Base-by-base conservation (phyloP, 805 yeast genomes). In the Teunomyces cretensis region DNA sequence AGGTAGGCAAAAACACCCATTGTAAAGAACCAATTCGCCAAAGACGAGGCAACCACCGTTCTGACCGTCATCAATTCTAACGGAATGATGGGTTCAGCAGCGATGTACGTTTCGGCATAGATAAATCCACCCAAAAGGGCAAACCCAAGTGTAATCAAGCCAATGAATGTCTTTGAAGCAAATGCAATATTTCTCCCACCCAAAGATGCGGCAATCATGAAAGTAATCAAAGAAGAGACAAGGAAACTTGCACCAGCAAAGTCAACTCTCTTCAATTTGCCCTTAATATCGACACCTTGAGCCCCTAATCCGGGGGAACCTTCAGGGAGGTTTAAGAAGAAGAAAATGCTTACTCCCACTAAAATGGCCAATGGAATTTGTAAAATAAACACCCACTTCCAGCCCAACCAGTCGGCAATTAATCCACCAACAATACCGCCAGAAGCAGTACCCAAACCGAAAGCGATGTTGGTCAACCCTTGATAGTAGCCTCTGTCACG, bases 401-500 rank as follows among this genome's bases (percentile, higher is more conserved):
- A 82, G 30, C 87, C 86, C 44, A 72, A 68, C 30, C 49, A 49
- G 48, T 80, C 82, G 16, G 82, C 74, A 31, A 82, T 65, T 55
- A 80, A 60, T 2, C 90, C 90, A 9, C 76, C 76, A 17, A 72
- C 48, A 24, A 70, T 53, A 24, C 77, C 76, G 3, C 77, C 76
- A 1, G 72, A 63, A 5, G 75, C 75, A 12, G 75, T 66, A 15
- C 97, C 97, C 14, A 81, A 58, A 11, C 90, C 92, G 57, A 78
- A 90, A 33, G 80, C 81, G 14, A 89, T 71, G 60, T 89, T 89
- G 30, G 86, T 86, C 42, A 86, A 61, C 0, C 97, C 97, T 60
- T 90, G 97, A 62, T 80, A 88, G 26, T 87, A 62, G 1, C 95
- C 96, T 47, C 97, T 73, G 33, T 84, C 80, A 44, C 94, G 74